Evolutionary conservation across 305 asterid genomes (phyloP).

Genomic region (Ilex paraguariensis): DNA sequence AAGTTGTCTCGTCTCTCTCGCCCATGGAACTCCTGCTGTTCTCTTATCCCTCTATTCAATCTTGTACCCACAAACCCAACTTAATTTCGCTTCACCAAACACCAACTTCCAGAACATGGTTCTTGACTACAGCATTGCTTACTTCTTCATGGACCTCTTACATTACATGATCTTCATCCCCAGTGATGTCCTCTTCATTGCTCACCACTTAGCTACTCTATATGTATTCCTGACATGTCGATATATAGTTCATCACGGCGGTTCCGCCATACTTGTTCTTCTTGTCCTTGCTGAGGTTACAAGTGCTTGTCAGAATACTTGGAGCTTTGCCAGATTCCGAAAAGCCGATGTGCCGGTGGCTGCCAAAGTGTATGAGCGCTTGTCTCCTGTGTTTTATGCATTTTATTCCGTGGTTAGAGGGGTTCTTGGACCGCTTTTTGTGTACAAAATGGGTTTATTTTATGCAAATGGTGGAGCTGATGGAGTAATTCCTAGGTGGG

Average conservation of each 20-base stretch:
- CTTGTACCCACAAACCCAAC: conserved; percentile 24
- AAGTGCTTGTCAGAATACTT: conserved; percentile 58
- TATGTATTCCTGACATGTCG: conserved; percentile 62
- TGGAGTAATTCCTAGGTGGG: conserved; percentile 54
- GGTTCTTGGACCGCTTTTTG: conserved; percentile 54
- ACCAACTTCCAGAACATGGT: conserved; percentile 42
- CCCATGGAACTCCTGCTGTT: conserved; percentile 57
- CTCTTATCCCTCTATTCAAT: conserved; percentile 44
- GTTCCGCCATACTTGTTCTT: conserved; percentile 43
- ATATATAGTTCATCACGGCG: conserved; percentile 49
- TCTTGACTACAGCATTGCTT: conserved; percentile 64
- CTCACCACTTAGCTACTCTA: conserved; percentile 69
- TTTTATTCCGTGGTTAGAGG: conserved; percentile 62
- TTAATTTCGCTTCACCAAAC: conserved; percentile 35
- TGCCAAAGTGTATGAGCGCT: conserved; percentile 30
- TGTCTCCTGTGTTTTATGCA: conserved; percentile 57
- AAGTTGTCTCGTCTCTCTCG: conserved; percentile 61
- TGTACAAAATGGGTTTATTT: conserved; percentile 33
- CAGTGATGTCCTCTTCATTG: conserved; percentile 49
- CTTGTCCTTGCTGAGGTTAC: conserved; percentile 58
- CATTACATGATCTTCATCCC: conserved; percentile 56
- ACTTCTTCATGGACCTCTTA: conserved; percentile 55
- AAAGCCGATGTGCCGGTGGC: conserved; percentile 41
- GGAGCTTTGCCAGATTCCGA: conserved; percentile 58
- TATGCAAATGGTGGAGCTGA: conserved; percentile 27